A percentile compares a stretch with the other conserved stretches of the same genome.
Evolutionary conservation across 805 yeast genomes (phyloP).

Genomic region (Ogataea pini): DNA sequence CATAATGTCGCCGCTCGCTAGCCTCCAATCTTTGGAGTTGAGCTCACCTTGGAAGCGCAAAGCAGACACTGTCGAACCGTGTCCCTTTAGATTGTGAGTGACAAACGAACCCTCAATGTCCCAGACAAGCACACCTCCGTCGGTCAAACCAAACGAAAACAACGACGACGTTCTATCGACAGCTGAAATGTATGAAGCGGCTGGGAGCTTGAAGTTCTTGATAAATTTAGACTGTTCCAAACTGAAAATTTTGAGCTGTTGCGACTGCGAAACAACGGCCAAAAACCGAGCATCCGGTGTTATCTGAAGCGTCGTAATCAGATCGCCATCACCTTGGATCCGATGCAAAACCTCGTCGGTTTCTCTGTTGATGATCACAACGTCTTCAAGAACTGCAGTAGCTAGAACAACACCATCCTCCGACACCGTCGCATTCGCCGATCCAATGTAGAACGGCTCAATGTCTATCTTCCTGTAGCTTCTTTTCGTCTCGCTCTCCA

Average conservation of each 20-base stretch:
- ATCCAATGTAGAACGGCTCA: conserved; percentile 86
- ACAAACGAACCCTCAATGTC: conserved; percentile 85
- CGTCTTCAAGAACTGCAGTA: conserved; percentile 77
- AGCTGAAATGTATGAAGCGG: conserved; percentile 80
- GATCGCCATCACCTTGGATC: conserved; percentile 83
- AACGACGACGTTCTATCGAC: conserved; percentile 81
- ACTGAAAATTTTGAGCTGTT: conserved; percentile 69
- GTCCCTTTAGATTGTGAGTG: conserved; percentile 92
- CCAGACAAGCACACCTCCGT: conserved; percentile 89
- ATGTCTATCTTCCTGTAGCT: conserved; percentile 47
- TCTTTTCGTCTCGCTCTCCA: conserved; percentile 27
- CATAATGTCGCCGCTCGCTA: conserved; percentile 70
- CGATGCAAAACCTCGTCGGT: conserved; percentile 59
- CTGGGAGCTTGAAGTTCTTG: conserved; percentile 59
- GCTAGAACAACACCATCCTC: conserved; percentile 65
- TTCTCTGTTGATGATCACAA: conserved; percentile 63
- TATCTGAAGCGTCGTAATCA: conserved; percentile 69
- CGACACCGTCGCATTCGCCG: conserved; percentile 71
- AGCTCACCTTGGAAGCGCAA: conserved; percentile 70
- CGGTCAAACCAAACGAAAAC: conserved; percentile 93
- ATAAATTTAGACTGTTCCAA: conserved; percentile 41
- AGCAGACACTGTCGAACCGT: conserved; percentile 84
- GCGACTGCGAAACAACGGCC: conserved; percentile 80
- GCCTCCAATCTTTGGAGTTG: conserved; percentile 69
- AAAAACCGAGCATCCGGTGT: conserved; percentile 74